Percentiles rank a stretch among this genome's conserved stretches.
Evolutionary conservation across 192 early-diverging fungal species (phyloP).

Genomic region (Ramicandelaber brevisporus): DNA sequence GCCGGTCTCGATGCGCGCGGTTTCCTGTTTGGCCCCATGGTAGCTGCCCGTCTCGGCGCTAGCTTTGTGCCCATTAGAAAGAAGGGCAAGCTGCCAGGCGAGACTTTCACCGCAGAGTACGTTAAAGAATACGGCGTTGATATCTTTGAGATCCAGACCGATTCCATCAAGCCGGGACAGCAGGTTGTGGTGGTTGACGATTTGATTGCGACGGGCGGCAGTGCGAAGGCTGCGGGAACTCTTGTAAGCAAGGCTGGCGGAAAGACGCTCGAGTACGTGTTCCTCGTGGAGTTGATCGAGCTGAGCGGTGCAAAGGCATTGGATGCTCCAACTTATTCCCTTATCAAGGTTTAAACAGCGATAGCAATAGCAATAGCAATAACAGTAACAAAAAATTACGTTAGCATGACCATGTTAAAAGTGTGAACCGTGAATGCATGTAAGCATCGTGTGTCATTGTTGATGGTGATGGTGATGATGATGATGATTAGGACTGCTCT

Average conservation of each 20-base stretch:
- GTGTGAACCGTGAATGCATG: too few species aligned
- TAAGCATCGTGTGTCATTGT: too few species aligned
- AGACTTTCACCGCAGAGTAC: conserved; percentile 39
- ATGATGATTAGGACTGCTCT: too few species aligned
- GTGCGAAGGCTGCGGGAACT: conserved; percentile 58
- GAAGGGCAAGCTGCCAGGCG: conserved; percentile 84
- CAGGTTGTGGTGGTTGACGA: conserved; percentile 88
- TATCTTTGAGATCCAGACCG: conserved; percentile 75
- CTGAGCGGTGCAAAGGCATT: conserved; percentile 60
- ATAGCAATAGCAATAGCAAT: too few species aligned
- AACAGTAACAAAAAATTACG: too few species aligned
- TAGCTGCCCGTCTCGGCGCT: conserved; percentile 65
- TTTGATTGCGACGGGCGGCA: conserved; percentile 81
- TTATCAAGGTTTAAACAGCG: conserved; percentile 31
- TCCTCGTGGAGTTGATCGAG: conserved; percentile 71
- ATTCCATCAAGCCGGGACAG: conserved; percentile 49
- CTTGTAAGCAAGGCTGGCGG: conserved; percentile 51
- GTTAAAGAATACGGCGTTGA: conserved; percentile 93
- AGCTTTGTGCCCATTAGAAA: conserved; percentile 92
- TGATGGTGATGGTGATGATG: too few species aligned
- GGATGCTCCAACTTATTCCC: conserved; percentile 63
- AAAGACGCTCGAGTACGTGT: conserved; percentile 57
- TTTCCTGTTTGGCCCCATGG: conserved; percentile 81
- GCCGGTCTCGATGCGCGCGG: conserved; percentile 94
- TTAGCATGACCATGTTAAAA: too few species aligned